Base-by-base conservation (phyloP, 768 basidiomycete species). In the Tylopilus vinaceipallidus region DNA sequence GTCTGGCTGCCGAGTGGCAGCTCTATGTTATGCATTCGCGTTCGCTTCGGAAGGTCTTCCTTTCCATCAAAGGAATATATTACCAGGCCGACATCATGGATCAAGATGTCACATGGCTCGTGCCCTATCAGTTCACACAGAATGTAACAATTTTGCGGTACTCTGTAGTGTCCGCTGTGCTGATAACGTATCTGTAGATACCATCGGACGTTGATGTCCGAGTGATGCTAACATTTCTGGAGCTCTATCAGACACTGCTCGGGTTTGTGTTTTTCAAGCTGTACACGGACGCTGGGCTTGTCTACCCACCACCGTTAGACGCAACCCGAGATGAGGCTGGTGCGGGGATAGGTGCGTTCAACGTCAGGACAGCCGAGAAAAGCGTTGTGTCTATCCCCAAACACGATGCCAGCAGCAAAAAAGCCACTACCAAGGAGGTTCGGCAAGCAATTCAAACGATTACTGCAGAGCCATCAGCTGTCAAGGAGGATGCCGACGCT, bases 11-110 rank as follows among this genome's bases (percentile, higher is more conserved):
- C 17, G 94, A 99, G 76, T 99, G 95, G 95, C 92, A 98, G 68
- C 74, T 98, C 26, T 99, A 94, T 71, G 78, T 95, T 33, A 91
- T 98, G 82, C 88, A 92, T 63, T 82, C 90, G 1, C 80, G 77
- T 52, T 78, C 88, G 13, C 77, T 98, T 34, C 82, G 88, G 45
- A 97, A 97, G 70, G 84, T 87, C 26, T 99, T 99, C 72, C 75
- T 99, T 47, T 94, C 91, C 35, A 95, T 99, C 70, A 98, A 98
- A 72, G 97, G 97, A 34, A 83, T 99, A 38, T 99, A 98, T 71
- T 98, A 95, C 68, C 95, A 98, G 71, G 95, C 92, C 9, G 91
- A 95, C 66, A 78, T 98, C 22, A 86, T 93, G 77, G 94, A 91
- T 54, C 90, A 98, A 71, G 84, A 79, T 26, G 80, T 98, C 38